These are phyloP conservation scores for Penicillium rolfsii DNA, from an alignment of 2,329 filamentous ascomycete genomes.

Conservation along the genomic window DNA sequence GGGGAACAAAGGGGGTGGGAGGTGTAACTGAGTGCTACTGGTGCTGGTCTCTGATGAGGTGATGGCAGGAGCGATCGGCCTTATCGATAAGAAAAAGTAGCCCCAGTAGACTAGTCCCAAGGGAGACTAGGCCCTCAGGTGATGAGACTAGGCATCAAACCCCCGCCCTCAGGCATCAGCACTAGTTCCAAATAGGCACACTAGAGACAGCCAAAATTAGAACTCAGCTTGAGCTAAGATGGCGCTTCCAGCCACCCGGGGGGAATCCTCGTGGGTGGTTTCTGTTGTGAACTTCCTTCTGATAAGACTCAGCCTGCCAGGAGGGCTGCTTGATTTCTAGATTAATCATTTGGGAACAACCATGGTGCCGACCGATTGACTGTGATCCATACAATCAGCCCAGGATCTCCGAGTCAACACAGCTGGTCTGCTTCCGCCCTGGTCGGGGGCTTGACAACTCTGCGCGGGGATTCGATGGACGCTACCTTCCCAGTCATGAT, in stretches of 20 bases:
- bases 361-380: constrained; percentile 13
- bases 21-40: not conserved
- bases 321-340: not conserved
- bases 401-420: constrained; percentile 15
- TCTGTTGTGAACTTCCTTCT: constrained; percentile 5
- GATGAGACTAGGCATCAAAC: constrained; percentile 13
- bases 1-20: not conserved
- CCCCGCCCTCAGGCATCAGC: constrained; percentile 34
- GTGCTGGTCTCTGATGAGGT: constrained; percentile 3
- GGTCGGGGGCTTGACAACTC: constrained; percentile 8
- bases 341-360: not conserved
- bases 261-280: constrained; percentile 24
- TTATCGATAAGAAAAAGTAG: constrained; percentile 24
- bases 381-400: constrained; percentile 12
- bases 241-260: constrained; percentile 32
- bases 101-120: not conserved
- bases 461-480: constrained; percentile 34
- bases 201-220: constrained; percentile 38
- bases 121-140: not conserved
- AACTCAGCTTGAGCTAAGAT: constrained; percentile 34
- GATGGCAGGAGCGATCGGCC: constrained; percentile 22
- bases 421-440: constrained; percentile 5
- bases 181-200: constrained; percentile 31
- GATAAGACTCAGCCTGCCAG: not conserved
- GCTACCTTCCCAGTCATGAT: constrained; percentile 36